phyloP scores from a whole-genome alignment of 2,329 filamentous ascomycete species.

The Colletotrichum gloeosporioides region DNA sequence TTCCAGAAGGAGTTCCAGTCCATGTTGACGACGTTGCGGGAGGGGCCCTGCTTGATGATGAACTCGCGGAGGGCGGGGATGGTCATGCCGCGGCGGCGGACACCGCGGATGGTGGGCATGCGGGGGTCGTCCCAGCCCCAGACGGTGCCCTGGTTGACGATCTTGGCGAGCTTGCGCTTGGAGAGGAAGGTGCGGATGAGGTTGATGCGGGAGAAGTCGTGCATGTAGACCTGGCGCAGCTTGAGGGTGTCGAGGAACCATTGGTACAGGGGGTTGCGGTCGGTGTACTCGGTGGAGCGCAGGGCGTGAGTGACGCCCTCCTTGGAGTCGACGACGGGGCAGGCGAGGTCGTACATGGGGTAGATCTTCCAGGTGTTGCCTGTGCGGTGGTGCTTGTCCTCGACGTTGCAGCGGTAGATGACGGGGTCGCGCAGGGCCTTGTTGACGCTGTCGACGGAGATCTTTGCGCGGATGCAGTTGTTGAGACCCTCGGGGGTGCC shows the following conservation, averaged over 20 bases:
- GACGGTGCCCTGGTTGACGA: conserved; percentile 78
- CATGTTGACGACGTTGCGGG: conserved; percentile 82
- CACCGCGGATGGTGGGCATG: conserved; percentile 84
- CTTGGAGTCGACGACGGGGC: conserved; percentile 79
- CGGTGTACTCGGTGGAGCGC: conserved; percentile 85
- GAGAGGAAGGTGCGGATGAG: conserved; percentile 84
- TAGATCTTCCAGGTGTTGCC: conserved; percentile 84
- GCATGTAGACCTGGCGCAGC: conserved; percentile 80
- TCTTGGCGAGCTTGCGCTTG: conserved; percentile 85
- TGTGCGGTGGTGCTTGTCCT: conserved; percentile 74
- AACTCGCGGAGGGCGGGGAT: conserved; percentile 81
- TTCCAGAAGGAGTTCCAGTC: conserved; percentile 81
- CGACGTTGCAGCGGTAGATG: conserved; percentile 90
- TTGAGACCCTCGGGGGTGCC: conserved; percentile 78
- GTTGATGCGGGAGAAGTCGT: conserved; percentile 86
- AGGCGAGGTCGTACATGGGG: conserved; percentile 87
- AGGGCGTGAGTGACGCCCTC: conserved; percentile 87
- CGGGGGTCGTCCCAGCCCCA: conserved; percentile 88
- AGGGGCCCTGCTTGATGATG: conserved; percentile 84
- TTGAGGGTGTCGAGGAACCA: conserved; percentile 81
- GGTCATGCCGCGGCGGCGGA: conserved; percentile 79
- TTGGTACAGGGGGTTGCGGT: conserved; percentile 85
- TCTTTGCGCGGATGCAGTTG: conserved; percentile 95
- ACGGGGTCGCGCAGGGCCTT: conserved; percentile 96
- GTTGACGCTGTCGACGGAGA: conserved; percentile 90